These are phyloP conservation scores for Candida sithepensis DNA, from an alignment of 805 yeast genomes.

Conservation along the genomic window DNA sequence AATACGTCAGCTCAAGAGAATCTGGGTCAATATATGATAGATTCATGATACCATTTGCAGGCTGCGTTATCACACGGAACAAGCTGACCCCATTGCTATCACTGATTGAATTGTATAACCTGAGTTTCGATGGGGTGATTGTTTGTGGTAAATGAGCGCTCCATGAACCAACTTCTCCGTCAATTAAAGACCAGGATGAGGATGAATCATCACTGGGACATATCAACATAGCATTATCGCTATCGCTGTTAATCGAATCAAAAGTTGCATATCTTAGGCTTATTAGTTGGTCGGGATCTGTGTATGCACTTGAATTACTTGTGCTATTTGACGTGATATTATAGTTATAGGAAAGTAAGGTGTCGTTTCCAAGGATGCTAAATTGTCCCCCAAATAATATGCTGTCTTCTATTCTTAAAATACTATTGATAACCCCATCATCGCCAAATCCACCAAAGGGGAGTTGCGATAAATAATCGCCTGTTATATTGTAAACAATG, in stretches of 20 bases:
- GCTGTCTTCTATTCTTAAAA: slow-evolving; percentile 46
- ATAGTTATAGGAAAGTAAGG: slow-evolving; percentile 34
- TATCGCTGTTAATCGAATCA: slow-evolving; percentile 40
- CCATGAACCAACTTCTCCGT: slow-evolving; percentile 60
- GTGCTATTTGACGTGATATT: slow-evolving; percentile 25
- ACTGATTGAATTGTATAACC: slow-evolving; percentile 62
- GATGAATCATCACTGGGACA: slow-evolving; percentile 51
- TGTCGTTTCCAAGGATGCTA: slow-evolving; percentile 51
- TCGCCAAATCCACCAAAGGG: slow-evolving; percentile 77
- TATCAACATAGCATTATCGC: slow-evolving; percentile 36
- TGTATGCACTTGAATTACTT: slow-evolving; percentile 33
- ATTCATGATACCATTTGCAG: slow-evolving; percentile 89
- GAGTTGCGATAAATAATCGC: slow-evolving; percentile 40
- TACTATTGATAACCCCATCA: slow-evolving; percentile 57
- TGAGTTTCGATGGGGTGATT: slow-evolving; percentile 63
- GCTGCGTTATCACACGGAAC: slow-evolving; percentile 73
- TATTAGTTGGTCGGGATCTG: slow-evolving; percentile 59
- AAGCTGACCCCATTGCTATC: slow-evolving; percentile 42
- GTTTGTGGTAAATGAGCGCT: slow-evolving; percentile 53
- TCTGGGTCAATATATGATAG: slow-evolving; percentile 77
- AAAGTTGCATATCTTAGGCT: slow-evolving; percentile 55
- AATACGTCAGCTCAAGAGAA: slow-evolving; percentile 51
- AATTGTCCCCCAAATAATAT: slow-evolving; percentile 82
- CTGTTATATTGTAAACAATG: slow-evolving; percentile 55
- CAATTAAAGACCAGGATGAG: slow-evolving; percentile 48